Evolutionary conservation across 78 protist genomes (phyloP), one percentile per base, ranked within the genome.

Genomic region (Polysphondylium violaceum): DNA sequence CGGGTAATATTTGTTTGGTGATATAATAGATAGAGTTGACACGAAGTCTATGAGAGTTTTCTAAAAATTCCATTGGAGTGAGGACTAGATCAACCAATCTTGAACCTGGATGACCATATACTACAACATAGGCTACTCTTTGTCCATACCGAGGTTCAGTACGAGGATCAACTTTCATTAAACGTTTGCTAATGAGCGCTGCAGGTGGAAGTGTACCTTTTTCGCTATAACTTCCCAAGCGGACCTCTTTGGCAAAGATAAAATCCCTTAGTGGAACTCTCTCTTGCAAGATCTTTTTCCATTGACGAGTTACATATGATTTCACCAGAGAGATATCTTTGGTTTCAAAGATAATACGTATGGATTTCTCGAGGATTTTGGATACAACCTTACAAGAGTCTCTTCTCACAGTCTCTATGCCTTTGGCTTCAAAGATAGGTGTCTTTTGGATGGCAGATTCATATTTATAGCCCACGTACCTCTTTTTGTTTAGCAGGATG

Each of bases 351-450:
- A 98, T 58, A 35, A 92, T 27, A 11, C 97, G 17, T 6, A 96
- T 71, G 6, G 94, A 50, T 50, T 79, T 56, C 60, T 65, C 95
- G 25, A 95, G 43, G 51, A 89, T 94, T 58, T 95, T 94, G 1
- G 88, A 53, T n/a, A 93, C 95, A 0, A 96, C 97, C 1, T 86
- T 87, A 61, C 99, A 97, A 9, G 44, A 9, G 53, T 99, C 99
- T 3, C 99, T 51, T 9, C 99, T 72, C 6, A 98, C 95, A 8
- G 98, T 73, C 93, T 99, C 99, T 21, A 98, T 83, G 25, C 99
- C 99, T 29, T 98, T 98, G 3, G 97, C 98, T 33, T 97, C 99
- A 35, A 93, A 76, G 1, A 33, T 74, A n/a, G 97, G 97, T 74
- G 2, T 35, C 64, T 58, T 76, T 63, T 88, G 97, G 8, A 0